Percentiles rank a stretch among this genome's conserved stretches.
Evolutionary conservation across 495 filamentous ascomycete genomes (phyloP).

Genomic region (Polyplosphaeria fusca): DNA sequence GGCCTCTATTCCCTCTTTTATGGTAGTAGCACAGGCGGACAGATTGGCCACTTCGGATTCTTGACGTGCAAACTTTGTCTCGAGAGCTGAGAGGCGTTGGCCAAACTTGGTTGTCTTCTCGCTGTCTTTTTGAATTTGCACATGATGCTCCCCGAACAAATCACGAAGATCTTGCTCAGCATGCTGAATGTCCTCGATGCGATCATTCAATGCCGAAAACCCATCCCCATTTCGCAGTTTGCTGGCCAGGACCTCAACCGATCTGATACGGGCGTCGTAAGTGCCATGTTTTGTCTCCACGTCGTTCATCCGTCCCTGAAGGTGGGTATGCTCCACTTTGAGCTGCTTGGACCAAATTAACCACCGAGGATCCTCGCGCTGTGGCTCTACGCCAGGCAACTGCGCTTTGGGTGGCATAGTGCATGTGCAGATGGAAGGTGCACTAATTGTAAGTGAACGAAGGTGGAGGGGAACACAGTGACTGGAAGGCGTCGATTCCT

Average conservation of each 20-base stretch:
- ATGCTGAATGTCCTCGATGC: background rate
- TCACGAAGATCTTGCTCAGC: slow-evolving; percentile 7
- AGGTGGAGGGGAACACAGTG: too few relatives aligned
- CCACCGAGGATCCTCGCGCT: too few relatives aligned
- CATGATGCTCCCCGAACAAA: background rate
- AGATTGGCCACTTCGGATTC: background rate
- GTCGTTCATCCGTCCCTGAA: slow-evolving; percentile 36
- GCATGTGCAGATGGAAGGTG: too few relatives aligned
- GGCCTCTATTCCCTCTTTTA: slow-evolving; percentile 1
- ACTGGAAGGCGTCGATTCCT: too few relatives aligned
- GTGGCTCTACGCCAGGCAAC: too few relatives aligned
- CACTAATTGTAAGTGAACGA: too few relatives aligned
- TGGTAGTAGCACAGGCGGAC: background rate
- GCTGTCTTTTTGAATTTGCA: background rate
- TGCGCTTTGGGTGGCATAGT: too few relatives aligned
- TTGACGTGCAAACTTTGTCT: background rate
- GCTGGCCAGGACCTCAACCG: background rate
- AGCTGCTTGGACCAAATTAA: slow-evolving; percentile 42
- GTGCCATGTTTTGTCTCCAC: slow-evolving; percentile 25
- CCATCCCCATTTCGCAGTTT: background rate
- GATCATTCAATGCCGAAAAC: background rate
- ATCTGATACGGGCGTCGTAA: slow-evolving; percentile 5
- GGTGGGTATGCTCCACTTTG: slow-evolving; percentile 36
- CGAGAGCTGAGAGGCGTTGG: background rate
- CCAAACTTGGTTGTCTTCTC: background rate